A percentile compares a stretch with the other conserved stretches of the same genome.
phyloP scores from a whole-genome alignment of 2,329 filamentous ascomycete species.

The Calonectria henricotiae region DNA sequence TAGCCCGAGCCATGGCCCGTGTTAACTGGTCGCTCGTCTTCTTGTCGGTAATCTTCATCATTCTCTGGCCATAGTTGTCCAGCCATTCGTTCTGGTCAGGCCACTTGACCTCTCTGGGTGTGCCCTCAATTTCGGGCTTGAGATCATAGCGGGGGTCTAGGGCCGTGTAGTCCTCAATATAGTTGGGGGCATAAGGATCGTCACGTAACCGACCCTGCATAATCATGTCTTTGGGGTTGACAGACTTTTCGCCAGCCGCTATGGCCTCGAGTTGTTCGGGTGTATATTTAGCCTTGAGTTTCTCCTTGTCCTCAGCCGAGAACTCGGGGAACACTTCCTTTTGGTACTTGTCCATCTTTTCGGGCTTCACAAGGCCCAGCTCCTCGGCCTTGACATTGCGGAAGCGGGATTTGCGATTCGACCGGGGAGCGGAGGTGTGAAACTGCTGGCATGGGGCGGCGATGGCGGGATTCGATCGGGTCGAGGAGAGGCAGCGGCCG shows the following conservation, averaged over 20 bases:
- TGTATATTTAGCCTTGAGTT: slow-evolving; percentile 80
- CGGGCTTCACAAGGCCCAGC: slow-evolving; percentile 66
- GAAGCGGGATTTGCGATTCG: slow-evolving; percentile 68
- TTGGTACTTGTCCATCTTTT: slow-evolving; percentile 64
- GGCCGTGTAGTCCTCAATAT: slow-evolving; percentile 87
- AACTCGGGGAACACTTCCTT: slow-evolving; percentile 75
- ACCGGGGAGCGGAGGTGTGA: slow-evolving; percentile 68
- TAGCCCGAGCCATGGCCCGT: slow-evolving; percentile 61
- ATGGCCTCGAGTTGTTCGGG: slow-evolving; percentile 87
- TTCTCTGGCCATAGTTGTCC: slow-evolving; percentile 70
- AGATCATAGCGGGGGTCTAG: slow-evolving; percentile 86
- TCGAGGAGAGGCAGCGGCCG: slow-evolving; percentile 65
- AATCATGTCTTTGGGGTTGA: slow-evolving; percentile 82
- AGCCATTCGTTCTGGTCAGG: slow-evolving; percentile 74
- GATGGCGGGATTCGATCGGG: slow-evolving; percentile 46
- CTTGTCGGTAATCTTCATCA: slow-evolving; percentile 62
- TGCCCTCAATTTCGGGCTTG: slow-evolving; percentile 66
- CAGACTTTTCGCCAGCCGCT: slow-evolving; percentile 83
- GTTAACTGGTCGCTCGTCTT: slow-evolving; percentile 63
- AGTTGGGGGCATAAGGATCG: slow-evolving; percentile 81
- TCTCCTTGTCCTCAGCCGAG: slow-evolving; percentile 75
- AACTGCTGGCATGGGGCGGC: slow-evolving; percentile 62
- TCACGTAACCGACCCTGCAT: slow-evolving; percentile 80
- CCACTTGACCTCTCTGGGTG: slow-evolving; percentile 71
- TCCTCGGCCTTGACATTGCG: slow-evolving; percentile 69